Evolutionary conservation across 1,284 basidiomycete genomes (phyloP).

Genomic region (Ceratobasidium sp.): DNA sequence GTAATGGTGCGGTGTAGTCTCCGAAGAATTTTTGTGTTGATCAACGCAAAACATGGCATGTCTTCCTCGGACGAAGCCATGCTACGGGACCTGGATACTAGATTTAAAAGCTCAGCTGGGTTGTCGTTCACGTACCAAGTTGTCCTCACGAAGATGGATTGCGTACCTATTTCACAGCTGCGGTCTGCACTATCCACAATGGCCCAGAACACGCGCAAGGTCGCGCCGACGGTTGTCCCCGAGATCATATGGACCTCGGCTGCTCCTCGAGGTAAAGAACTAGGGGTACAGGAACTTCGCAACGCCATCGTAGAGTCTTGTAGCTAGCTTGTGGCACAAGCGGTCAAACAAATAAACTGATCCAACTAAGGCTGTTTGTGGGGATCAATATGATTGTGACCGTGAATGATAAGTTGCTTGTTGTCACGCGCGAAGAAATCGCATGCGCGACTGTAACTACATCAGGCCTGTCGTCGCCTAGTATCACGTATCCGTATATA

Average conservation of each 20-base stretch:
- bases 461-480: background rate
- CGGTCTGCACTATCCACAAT: slow-evolving; percentile 56
- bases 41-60: slow-evolving; percentile 74
- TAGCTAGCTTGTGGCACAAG: slow-evolving; percentile 48
- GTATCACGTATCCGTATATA: slow-evolving; percentile 2
- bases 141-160: slow-evolving; percentile 77
- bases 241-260: slow-evolving; percentile 66
- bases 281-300: slow-evolving; percentile 70
- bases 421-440: no score
- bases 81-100: slow-evolving; percentile 66
- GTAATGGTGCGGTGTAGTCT: slow-evolving; percentile 61
- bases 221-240: slow-evolving; percentile 71
- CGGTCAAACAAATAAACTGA: background rate
- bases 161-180: slow-evolving; percentile 58
- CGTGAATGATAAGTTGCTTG: no score
- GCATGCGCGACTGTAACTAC: background rate
- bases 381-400: no score
- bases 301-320: slow-evolving; percentile 71
- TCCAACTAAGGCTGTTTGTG: background rate
- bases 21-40: slow-evolving; percentile 73
- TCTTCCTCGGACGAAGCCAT: slow-evolving; percentile 69
- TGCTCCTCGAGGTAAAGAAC: slow-evolving; percentile 55
- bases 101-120: slow-evolving; percentile 54
- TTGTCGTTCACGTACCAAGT: slow-evolving; percentile 70
- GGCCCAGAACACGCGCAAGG: slow-evolving; percentile 61